phyloP scores from a whole-genome alignment of 2,329 filamentous ascomycete species.

The Verticillium dahliae region DNA sequence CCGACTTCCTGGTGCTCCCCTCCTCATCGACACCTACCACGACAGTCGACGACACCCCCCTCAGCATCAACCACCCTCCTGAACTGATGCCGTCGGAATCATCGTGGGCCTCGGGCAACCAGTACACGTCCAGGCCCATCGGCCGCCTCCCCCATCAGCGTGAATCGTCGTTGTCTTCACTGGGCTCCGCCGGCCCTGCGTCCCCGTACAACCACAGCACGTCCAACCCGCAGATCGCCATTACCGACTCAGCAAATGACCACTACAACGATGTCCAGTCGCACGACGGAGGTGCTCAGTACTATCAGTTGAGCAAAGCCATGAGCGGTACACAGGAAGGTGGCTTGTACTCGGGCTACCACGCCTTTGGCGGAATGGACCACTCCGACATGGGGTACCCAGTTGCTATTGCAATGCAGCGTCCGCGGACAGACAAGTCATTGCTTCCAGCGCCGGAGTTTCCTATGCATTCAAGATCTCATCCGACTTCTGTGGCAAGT shows the following conservation, averaged over 20 bases:
- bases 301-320: slow-evolving; percentile 41
- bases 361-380: slow-evolving; percentile 27
- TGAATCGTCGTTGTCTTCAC: slow-evolving; percentile 54
- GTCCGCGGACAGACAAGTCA: slow-evolving; percentile 29
- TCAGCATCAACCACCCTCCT: slow-evolving; percentile 3
- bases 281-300: slow-evolving; percentile 28
- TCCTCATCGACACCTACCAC: slow-evolving; percentile 6
- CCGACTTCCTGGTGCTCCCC: neutral
- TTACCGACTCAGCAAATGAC: slow-evolving; percentile 42
- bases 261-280: slow-evolving; percentile 34
- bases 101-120: slow-evolving; percentile 28
- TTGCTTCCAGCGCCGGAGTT: slow-evolving; percentile 41
- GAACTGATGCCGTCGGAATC: slow-evolving; percentile 35
- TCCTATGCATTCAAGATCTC: slow-evolving; percentile 34
- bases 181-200: slow-evolving; percentile 53
- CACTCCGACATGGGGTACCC: slow-evolving; percentile 32
- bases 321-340: slow-evolving; percentile 23
- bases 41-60: slow-evolving; percentile 4
- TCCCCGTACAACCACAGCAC: slow-evolving; percentile 51
- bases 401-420: slow-evolving; percentile 29
- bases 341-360: slow-evolving; percentile 34
- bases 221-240: slow-evolving; percentile 52
- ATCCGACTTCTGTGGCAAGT: slow-evolving; percentile 50
- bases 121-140: slow-evolving; percentile 28
- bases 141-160: slow-evolving; percentile 44